Evolutionary conservation across 768 basidiomycete species (phyloP), one percentile per base, ranked within the genome.

Genomic region (button mushroom (Agaricus bisporus)): DNA sequence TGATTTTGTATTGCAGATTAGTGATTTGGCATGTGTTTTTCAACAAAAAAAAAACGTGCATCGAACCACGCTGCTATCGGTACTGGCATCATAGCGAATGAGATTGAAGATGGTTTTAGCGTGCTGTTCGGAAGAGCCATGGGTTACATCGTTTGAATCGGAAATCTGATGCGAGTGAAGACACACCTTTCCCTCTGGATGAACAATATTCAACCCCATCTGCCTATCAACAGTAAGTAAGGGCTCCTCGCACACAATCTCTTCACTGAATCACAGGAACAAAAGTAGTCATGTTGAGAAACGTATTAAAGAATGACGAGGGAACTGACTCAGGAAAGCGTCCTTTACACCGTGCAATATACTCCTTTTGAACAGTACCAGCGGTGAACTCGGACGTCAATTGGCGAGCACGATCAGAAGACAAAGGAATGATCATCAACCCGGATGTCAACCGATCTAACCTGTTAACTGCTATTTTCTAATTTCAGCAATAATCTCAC

Each of bases 181-280:
- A 36, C 17, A 36, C 61, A 91, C 93, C 78, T 98, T 94, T 41
- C 97, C 97, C 53, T 95, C 85, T 0, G 95, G 92, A 63, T 97
- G 92, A 14, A 98, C 91, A 48, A 98, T 87, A 56, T 98, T 98
- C 43, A 99, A 69, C 3, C 97, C 97, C 85, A 98, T 94, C 65
- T 98, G 95, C 48, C 94, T 79, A 69, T 99, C 97, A 1, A 98
- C 84, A 0, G 93, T 94, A 54, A 99, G 68, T 6, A 99, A 70
- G 1, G 93, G 91, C 63, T 92, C 76, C 56, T 95, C 91, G 56
- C 93, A 93, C 0, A 77, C 67, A n/a, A 91, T 70, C 63, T 94
- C 88, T 49, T 79, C 86, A 39, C 94, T 95, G 50, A 17, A 15
- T 37, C 22, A 17, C 35, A 51, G 25, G 12, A 35, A 20, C 18